Evolutionary conservation across 208 protist species (phyloP).

Genomic region (Sergeia podlipaevii): DNA sequence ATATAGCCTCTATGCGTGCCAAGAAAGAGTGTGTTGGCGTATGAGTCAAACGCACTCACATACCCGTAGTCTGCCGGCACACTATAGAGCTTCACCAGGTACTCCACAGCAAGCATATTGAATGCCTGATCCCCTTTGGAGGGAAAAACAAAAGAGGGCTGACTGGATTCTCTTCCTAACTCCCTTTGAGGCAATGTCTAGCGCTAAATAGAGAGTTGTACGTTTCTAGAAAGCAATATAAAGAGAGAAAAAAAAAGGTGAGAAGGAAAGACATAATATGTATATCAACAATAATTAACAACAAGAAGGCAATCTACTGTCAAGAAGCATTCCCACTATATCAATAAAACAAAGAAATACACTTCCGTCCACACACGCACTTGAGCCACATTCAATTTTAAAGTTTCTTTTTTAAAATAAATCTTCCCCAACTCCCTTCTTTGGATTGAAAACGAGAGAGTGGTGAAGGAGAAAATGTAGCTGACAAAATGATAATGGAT

Average conservation of each 20-base stretch:
- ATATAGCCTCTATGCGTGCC: slow-evolving; percentile 62
- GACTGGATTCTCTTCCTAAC: too few species aligned
- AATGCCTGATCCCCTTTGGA: too few species aligned
- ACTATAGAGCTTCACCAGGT: slow-evolving; percentile 53
- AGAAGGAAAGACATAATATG: neutral
- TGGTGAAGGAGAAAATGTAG: too few species aligned
- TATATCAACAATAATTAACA: neutral
- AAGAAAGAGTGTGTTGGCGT: slow-evolving; percentile 43
- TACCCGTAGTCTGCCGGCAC: slow-evolving; percentile 40
- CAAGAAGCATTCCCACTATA: neutral
- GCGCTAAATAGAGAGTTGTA: slow-evolving; percentile 1
- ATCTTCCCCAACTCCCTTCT: too few species aligned
- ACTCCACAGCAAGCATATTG: slow-evolving; percentile 60
- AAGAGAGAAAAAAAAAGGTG: neutral
- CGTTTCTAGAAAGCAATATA: neutral
- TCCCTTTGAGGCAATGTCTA: neutral
- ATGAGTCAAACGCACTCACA: slow-evolving; percentile 67
- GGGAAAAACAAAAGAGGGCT: neutral
- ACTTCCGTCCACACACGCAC: too few species aligned
- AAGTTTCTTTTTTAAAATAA: too few species aligned
- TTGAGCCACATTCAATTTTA: too few species aligned
- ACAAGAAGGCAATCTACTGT: neutral
- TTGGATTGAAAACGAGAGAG: too few species aligned
- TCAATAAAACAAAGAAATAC: too few species aligned
- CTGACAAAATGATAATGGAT: too few species aligned